These are phyloP conservation scores for Pseudonitzschia pungens DNA, from an alignment of 108 stramenopile genomes.

Conservation along the genomic window DNA sequence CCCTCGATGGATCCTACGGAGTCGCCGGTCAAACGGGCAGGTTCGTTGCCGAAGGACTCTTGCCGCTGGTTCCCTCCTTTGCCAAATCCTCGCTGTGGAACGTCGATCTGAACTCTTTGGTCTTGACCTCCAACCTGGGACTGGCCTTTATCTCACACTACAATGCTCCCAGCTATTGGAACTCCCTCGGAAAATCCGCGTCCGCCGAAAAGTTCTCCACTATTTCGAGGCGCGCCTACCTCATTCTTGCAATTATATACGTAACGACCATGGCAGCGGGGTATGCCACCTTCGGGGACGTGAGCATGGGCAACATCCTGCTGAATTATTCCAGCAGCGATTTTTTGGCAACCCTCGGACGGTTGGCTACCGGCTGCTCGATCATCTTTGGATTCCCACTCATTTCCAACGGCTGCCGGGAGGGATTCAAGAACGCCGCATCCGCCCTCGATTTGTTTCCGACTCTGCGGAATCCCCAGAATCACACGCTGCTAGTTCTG, in stretches of 20 bases:
- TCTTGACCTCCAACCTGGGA: conserved; percentile 39
- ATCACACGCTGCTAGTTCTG: conserved; percentile 29
- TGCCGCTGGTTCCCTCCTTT: conserved; percentile 25
- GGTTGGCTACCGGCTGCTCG: conserved; percentile 36
- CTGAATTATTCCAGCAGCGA: conserved; percentile 47
- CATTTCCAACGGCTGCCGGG: conserved; percentile 31
- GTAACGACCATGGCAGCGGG: conserved; percentile 32
- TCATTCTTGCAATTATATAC: conserved; percentile 35
- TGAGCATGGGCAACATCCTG: conserved; percentile 39
- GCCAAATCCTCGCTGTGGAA: conserved; percentile 39
- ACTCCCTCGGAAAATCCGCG: conserved; percentile 16
- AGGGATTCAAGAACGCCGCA: conserved; percentile 33
- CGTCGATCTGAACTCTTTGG: conserved; percentile 41
- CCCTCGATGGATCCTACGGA: conserved; percentile 41
- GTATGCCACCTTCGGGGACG: conserved; percentile 51
- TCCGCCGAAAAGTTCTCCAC: conserved; percentile 24
- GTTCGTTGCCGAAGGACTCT: conserved; percentile 35
- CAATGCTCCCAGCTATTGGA: conserved; percentile 42
- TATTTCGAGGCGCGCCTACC: conserved; percentile 25
- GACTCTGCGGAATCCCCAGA: conserved; percentile 2
- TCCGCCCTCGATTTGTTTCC: background rate
- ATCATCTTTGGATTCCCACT: conserved; percentile 55
- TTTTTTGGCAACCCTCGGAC: conserved; percentile 31
- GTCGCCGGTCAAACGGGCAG: conserved; percentile 23
- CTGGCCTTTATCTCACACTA: conserved; percentile 55